Evolutionary conservation across 2,329 filamentous ascomycete genomes (phyloP).

Genomic region (Pyrenochaeta sp.): DNA sequence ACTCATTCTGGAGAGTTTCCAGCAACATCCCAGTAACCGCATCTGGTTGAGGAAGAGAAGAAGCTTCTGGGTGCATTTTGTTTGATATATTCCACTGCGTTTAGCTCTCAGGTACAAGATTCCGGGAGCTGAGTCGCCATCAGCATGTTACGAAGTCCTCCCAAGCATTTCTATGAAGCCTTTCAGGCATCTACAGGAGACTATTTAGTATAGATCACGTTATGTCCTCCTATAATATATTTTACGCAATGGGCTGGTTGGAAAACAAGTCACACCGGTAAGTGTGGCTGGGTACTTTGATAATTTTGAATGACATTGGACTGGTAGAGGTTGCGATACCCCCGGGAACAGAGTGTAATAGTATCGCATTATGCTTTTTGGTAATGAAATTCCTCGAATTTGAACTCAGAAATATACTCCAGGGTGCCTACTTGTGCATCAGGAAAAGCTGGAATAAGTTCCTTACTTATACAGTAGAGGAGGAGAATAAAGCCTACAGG

Average conservation of each 20-base stretch:
- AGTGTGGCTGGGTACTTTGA: not conserved
- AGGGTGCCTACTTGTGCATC: too few relatives aligned
- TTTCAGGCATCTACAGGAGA: too few relatives aligned
- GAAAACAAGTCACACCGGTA: not conserved
- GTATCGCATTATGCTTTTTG: not conserved
- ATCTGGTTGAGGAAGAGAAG: not conserved
- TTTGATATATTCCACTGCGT: too few relatives aligned
- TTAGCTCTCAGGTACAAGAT: too few relatives aligned
- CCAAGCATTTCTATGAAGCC: too few relatives aligned
- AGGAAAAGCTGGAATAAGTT: too few relatives aligned
- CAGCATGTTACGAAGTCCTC: too few relatives aligned
- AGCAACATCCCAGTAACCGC: constrained; percentile 1
- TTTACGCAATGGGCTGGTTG: not conserved
- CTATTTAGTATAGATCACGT: not conserved
- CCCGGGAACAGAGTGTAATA: constrained; percentile 5
- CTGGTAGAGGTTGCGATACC: constrained; percentile 4
- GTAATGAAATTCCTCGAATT: not conserved
- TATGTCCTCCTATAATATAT: too few relatives aligned
- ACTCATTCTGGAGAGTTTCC: constrained; percentile 14
- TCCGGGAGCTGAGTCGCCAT: too few relatives aligned
- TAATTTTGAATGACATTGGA: not conserved
- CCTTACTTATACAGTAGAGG: too few relatives aligned
- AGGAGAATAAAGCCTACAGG: too few relatives aligned
- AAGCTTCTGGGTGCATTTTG: too few relatives aligned
- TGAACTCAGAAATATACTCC: not conserved